Evolutionary conservation across 768 basidiomycete genomes (phyloP), one percentile per base, ranked within the genome.

Genomic region (Boletus tylopilopsis): DNA sequence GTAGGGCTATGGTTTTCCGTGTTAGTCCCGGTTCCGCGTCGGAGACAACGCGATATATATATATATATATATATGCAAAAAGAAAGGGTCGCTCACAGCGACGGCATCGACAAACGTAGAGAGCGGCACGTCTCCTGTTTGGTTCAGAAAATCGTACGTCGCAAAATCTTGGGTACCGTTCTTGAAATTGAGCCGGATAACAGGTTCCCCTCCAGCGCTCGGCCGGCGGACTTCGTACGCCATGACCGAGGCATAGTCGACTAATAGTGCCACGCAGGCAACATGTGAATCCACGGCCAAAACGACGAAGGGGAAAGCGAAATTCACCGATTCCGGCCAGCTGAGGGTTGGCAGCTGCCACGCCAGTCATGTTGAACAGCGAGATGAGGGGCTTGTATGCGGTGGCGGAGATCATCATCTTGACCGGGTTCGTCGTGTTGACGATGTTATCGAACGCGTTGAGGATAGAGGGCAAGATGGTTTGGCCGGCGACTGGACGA

Each of bases 301-400:
- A 13, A 16, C n/a, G 33, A 34, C 15, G 1, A 11, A 19, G 15
- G 18, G 25, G 5, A 19, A 13, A 2, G 34, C 7, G 16, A 11
- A 25, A 49, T 54, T 45, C 44, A 84, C 85, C 82, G 53, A 87
- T 77, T 12, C 77, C 77, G 30, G 80, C 76, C 4, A 87, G 73
- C 53, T 78, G 59, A 0, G 79, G 76, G 47, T 78, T 73, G 38
- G 71, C 67, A 16, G 73, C 62, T 10, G 76, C 76, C 22, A 77
- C 74, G 2, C 79, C 75, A 0, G 84, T 87, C 80, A 90, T 82
- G 66, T 87, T 85, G 73, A 90, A 90, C 38, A 90, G 65, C 9
- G 83, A 84, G 27, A 88, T 50, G 71, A 90, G 85, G 0, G 87
- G 87, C 65, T 90, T 89, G 73, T 90, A 90, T 0, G 86, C 76